Conservation (phyloP, 225 moss, liverwort and hornwort genomes). For the Anthoceros angustus region DNA sequence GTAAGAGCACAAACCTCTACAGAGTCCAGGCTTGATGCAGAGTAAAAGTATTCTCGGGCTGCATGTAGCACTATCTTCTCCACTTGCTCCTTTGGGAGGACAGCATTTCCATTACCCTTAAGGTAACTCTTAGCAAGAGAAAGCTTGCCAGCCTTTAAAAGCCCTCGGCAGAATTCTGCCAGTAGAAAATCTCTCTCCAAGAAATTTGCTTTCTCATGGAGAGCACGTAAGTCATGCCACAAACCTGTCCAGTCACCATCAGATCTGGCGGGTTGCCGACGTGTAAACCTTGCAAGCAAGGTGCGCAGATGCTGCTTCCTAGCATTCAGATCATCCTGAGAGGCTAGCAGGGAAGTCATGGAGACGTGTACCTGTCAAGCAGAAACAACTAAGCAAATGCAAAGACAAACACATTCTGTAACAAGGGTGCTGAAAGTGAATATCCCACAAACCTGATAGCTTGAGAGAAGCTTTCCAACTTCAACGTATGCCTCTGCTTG, state of each 20-base stretch:
- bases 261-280: slow-evolving; percentile 56
- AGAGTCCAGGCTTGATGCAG: slow-evolving; percentile 76
- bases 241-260: slow-evolving; percentile 76
- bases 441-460: slow-evolving; percentile 63
- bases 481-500: slow-evolving; percentile 80
- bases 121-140: slow-evolving; percentile 75
- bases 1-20: slow-evolving; percentile 39
- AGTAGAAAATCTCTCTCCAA: slow-evolving; percentile 66
- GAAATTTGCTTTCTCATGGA: slow-evolving; percentile 79
- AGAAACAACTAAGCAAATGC: neutral
- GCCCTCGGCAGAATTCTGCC: slow-evolving; percentile 69
- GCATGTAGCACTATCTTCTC: slow-evolving; percentile 71
- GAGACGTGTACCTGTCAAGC: slow-evolving; percentile 54
- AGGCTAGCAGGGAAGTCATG: slow-evolving; percentile 36
- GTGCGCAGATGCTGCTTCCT: slow-evolving; percentile 60
- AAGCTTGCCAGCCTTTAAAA: slow-evolving; percentile 84
- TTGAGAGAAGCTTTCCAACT: slow-evolving; percentile 60
- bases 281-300: slow-evolving; percentile 56
- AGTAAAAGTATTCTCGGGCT: slow-evolving; percentile 84
- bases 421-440: neutral
- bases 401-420: neutral
- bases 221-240: slow-evolving; percentile 70
- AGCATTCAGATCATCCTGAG: slow-evolving; percentile 44
- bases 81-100: slow-evolving; percentile 48
- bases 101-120: slow-evolving; percentile 58